A percentile compares a stretch with the other conserved stretches of the same genome.
Evolutionary conservation across 2,329 filamentous ascomycete species (phyloP).

Genomic region (Calonectria pseudoreteaudii): DNA sequence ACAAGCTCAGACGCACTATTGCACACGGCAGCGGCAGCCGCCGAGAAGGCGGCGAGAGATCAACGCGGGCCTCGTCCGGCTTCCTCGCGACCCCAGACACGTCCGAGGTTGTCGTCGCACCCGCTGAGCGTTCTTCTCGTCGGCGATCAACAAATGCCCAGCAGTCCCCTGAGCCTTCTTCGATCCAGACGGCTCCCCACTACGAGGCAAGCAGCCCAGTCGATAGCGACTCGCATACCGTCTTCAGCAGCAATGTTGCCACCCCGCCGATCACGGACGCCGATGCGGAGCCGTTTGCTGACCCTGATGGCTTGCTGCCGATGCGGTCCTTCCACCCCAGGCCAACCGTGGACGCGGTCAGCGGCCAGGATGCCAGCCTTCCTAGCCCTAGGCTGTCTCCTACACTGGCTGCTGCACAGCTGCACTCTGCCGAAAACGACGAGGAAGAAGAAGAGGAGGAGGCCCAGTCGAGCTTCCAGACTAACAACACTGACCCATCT

Average conservation of each 20-base stretch:
- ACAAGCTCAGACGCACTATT: conserved; percentile 51
- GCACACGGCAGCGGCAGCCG: conserved; percentile 42
- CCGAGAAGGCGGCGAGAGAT: conserved; percentile 41
- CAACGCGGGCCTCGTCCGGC: conserved; percentile 40
- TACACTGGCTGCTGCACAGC: conserved; percentile 79
- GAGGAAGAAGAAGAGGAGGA: conserved; percentile 54
- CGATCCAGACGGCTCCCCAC: conserved; percentile 47
- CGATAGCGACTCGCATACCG: conserved; percentile 67
- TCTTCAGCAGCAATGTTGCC: conserved; percentile 73
- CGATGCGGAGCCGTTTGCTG: conserved; percentile 72
- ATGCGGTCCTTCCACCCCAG: conserved; percentile 61
- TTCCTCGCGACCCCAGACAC: conserved; percentile 70
- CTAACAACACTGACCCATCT: conserved; percentile 42
- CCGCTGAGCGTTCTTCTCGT: conserved; percentile 51
- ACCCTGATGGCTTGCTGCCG: conserved; percentile 62
- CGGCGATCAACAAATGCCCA: conserved; percentile 55
- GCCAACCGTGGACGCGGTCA: conserved; percentile 74
- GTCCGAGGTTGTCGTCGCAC: conserved; percentile 55
- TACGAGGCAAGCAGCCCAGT: conserved; percentile 65
- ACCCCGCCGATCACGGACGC: conserved; percentile 82
- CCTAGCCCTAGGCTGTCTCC: conserved; percentile 96
- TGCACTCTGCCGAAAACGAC: conserved; percentile 59
- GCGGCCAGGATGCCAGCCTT: conserved; percentile 88
- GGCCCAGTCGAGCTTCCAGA: conserved; percentile 48
- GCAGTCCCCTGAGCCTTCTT: conserved; percentile 59